phyloP scores from a whole-genome alignment of 2,329 filamentous ascomycete genomes.

The Penicillium verrucosum region DNA sequence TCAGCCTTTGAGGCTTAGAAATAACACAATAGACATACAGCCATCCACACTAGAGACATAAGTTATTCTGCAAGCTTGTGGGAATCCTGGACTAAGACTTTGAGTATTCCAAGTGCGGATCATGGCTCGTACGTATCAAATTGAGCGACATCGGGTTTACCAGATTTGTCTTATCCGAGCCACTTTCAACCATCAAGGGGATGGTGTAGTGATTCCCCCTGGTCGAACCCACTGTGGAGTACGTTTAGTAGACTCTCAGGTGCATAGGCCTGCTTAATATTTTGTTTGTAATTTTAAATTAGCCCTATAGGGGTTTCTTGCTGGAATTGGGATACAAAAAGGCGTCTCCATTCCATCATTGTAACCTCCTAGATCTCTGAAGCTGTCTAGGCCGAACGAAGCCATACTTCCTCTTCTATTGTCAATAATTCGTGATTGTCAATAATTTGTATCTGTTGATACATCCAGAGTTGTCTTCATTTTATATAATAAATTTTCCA shows the following conservation, averaged over 20 bases:
- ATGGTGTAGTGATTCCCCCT: slow-evolving; percentile 9
- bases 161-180: slow-evolving; percentile 16
- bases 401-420: neutral
- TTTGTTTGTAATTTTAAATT: slow-evolving; percentile 13
- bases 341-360: slow-evolving; percentile 2
- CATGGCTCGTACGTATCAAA: slow-evolving; percentile 1
- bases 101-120: slow-evolving; percentile 5
- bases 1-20: slow-evolving; percentile 6
- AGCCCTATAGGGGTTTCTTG: slow-evolving; percentile 12
- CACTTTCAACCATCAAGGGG: slow-evolving; percentile 16
- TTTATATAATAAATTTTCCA: slow-evolving; percentile 2
- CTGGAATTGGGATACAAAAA: slow-evolving; percentile 19
- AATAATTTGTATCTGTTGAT: slow-evolving; percentile 1
- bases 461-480: neutral
- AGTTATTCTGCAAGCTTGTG: neutral
- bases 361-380: neutral
- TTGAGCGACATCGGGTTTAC: slow-evolving; percentile 13
- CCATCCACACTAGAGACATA: neutral
- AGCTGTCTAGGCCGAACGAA: neutral
- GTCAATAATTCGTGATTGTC: slow-evolving; percentile 7
- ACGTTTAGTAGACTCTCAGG: slow-evolving; percentile 17
- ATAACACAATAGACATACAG: neutral
- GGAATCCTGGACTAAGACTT: neutral
- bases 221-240: slow-evolving; percentile 24
- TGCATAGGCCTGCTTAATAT: slow-evolving; percentile 12